Base-by-base conservation (phyloP, 1,139 yeast species). In the Magnusiomyces paraingens region DNA sequence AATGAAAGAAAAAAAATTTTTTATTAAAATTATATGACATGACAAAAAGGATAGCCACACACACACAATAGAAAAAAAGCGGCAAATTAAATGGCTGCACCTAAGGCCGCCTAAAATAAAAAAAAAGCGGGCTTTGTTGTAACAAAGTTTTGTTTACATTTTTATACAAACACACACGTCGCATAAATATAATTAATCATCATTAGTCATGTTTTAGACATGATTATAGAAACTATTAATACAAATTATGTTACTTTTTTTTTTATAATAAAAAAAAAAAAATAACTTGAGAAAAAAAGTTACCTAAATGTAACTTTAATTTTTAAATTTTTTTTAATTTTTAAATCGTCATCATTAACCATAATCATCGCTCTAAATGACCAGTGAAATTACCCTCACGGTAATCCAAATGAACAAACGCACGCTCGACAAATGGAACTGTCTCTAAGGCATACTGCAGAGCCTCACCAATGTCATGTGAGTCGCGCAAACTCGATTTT, bases 381-480 rank as follows among this genome's bases (percentile, higher is more conserved):
- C 73, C 73, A 3, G 71, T 64, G 58, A 66, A 70, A 57, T 70
- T 70, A n/a, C 70, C 73, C 10, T 69, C 59, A 18, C 73, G 61
- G 54, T 86, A 86, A 62, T 86, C 95, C 43, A 86, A 76, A 65
- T 86, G 95, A 12, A 86, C 94, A 73, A 83, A 86, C 1, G 93
- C 90, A 52, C 95, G 73, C 65, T 86, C 93, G 1, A 86, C 90
- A 68, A 75, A 79, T 0, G 93, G 90, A 53, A 86, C 71, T 0
- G 90, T 81, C 62, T 86, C 94, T 44, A 86, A 75, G 1, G 94
- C 86, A 64, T 86, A 86, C 68, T 86, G 94, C 49, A 86, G 70
- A 0, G 91, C 84, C 66, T 86, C 95, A 3, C 90, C 95, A 45
- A 86, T 75, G 66, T 86, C 95, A 66, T 86, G 95, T 55, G 84